A percentile compares a stretch with the other conserved stretches of the same genome.
Evolutionary conservation across 2,329 filamentous ascomycete genomes (phyloP).

Genomic region (Fonsecaea pugnacius): DNA sequence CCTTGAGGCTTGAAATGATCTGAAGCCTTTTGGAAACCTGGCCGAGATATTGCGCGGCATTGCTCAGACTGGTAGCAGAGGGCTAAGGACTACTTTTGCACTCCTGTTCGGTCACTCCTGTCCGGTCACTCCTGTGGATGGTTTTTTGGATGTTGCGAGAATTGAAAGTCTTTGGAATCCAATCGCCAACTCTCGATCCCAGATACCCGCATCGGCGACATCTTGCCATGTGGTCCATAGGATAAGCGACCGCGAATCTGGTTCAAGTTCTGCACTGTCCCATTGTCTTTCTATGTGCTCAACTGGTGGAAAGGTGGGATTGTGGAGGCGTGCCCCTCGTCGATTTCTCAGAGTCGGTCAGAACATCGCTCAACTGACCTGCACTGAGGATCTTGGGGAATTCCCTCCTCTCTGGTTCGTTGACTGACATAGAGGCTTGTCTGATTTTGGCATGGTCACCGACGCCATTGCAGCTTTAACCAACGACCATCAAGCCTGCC

Average conservation of each 20-base stretch:
- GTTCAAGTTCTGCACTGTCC: not conserved
- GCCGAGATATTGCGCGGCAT: not conserved
- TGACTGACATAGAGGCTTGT: not conserved
- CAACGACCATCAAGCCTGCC: slow-evolving; percentile 2
- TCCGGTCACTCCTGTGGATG: not conserved
- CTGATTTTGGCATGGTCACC: not conserved
- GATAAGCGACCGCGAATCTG: not conserved
- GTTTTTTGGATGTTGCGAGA: not conserved
- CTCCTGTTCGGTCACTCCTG: not conserved
- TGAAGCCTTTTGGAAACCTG: not conserved
- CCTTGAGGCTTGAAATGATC: not conserved
- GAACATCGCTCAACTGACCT: not conserved
- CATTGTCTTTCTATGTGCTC: not conserved
- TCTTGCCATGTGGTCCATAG: not conserved
- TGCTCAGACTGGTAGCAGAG: not conserved
- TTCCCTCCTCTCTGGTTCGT: not conserved
- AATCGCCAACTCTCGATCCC: not conserved
- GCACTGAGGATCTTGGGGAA: not conserved
- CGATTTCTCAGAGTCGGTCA: not conserved
- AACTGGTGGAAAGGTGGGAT: not conserved
- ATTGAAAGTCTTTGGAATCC: not conserved
- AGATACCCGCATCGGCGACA: not conserved
- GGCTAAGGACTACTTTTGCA: not conserved
- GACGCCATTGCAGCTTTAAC: not conserved
- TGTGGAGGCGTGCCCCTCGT: not conserved